Conservation (phyloP, 768 basidiomycete genomes). For the Lyophyllum shimeji region DNA sequence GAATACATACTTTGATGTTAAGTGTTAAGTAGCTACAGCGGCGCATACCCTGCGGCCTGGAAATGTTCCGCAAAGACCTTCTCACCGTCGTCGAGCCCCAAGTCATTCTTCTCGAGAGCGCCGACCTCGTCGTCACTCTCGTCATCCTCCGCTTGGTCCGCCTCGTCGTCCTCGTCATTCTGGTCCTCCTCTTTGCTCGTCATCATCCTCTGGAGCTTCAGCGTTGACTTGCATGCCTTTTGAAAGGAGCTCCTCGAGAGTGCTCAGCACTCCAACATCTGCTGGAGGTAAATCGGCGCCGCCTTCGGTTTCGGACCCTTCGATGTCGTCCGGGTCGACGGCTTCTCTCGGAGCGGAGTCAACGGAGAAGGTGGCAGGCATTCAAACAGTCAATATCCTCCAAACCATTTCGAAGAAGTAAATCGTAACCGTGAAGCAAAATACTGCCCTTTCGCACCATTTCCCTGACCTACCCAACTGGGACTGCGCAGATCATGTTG, state of each 20-base stretch:
- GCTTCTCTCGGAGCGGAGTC: no score
- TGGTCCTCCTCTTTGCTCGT: neutral
- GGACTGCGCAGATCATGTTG: no score
- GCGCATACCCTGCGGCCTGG: neutral
- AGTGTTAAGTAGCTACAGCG: neutral
- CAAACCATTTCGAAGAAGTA: slow-evolving; percentile 4
- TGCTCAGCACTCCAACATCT: neutral
- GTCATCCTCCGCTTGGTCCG: neutral
- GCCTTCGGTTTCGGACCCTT: neutral
- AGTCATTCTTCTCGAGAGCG: neutral
- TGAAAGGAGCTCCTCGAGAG: neutral
- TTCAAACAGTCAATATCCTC: slow-evolving; percentile 19
- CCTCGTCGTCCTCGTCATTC: neutral
- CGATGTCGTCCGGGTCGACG: neutral
- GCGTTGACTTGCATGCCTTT: neutral
- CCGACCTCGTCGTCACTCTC: neutral
- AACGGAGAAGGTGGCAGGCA: slow-evolving; percentile 2
- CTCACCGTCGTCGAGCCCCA: neutral
- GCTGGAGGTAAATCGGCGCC: neutral
- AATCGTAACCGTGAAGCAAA: neutral
- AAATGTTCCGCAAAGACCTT: neutral
- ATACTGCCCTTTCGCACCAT: no score
- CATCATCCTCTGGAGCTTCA: neutral
- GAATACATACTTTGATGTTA: neutral
- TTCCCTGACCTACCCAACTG: no score